Percentiles rank a stretch among this genome's conserved stretches.
These are phyloP conservation scores for Fusarium vanettenii DNA, from an alignment of 2,329 filamentous ascomycete species.

Conservation along the genomic window DNA sequence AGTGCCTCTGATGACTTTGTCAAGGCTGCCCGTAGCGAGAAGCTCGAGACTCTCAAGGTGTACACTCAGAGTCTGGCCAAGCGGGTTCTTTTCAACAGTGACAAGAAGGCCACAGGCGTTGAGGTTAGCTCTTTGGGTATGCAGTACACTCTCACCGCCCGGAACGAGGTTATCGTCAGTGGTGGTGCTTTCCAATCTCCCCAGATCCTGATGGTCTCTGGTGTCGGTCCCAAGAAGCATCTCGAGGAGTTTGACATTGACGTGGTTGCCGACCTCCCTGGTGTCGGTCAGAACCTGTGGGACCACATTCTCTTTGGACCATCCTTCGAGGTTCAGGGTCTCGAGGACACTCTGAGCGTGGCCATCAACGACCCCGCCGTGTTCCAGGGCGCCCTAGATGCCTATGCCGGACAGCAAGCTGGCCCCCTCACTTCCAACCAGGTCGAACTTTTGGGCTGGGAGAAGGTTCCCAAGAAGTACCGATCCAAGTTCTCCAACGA, in stretches of 20 bases:
- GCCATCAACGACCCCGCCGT: conserved; percentile 29
- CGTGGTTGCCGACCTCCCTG: conserved; percentile 23
- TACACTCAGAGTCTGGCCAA: conserved; percentile 56
- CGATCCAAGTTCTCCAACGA: conserved; percentile 26
- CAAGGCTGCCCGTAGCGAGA: conserved; percentile 40
- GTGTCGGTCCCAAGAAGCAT: conserved; percentile 24
- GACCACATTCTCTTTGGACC: conserved; percentile 36
- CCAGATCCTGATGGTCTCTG: conserved; percentile 38
- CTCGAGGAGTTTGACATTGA: conserved; percentile 22
- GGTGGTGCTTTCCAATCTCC: conserved; percentile 34
- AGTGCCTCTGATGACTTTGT: conserved; percentile 44
- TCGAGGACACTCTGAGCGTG: conserved; percentile 37
- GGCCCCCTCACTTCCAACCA: conserved; percentile 40
- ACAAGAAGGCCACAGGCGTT: conserved; percentile 56
- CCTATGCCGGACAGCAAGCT: conserved; percentile 23
- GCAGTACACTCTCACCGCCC: conserved; percentile 28
- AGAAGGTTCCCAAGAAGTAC: conserved; percentile 39
- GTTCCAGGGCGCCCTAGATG: conserved; percentile 23
- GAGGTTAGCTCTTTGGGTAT: conserved; percentile 25
- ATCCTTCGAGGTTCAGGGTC: conserved; percentile 31
- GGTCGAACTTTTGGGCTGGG: conserved; percentile 40
- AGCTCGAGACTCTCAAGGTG: conserved; percentile 50
- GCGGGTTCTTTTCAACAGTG: conserved; percentile 56
- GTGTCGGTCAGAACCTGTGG: conserved; percentile 38
- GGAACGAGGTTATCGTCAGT: conserved; percentile 34